Percentiles rank a stretch among this genome's conserved stretches.
Conservation (phyloP, 2,329 filamentous ascomycete genomes). For the Colletotrichum musicola region DNA sequence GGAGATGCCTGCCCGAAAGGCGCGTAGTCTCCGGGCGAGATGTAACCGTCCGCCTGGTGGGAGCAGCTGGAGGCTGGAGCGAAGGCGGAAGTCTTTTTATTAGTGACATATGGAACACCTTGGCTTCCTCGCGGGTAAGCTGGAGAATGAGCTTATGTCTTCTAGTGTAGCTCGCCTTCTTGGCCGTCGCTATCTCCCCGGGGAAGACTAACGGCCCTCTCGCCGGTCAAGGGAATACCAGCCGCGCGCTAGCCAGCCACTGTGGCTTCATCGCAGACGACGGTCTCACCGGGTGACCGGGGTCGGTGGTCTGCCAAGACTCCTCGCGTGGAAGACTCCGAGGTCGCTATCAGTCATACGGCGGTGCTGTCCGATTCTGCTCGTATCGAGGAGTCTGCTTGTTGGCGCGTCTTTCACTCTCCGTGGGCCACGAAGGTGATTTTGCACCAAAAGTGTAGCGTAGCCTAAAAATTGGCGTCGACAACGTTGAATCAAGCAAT, state of each 20-base stretch:
- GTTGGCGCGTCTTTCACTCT: not conserved
- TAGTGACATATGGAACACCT: constrained; percentile 1
- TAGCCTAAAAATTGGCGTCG: not conserved
- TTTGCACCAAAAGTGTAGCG: too few relatives aligned
- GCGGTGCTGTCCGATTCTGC: too few relatives aligned
- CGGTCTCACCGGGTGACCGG: constrained; percentile 12
- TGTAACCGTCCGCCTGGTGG: not conserved
- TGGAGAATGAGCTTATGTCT: constrained; percentile 25
- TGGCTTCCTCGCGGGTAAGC: constrained; percentile 11
- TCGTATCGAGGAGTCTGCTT: not conserved
- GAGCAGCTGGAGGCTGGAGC: not conserved
- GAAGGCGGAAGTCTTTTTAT: not conserved
- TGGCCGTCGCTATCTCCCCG: not conserved
- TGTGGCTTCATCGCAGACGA: constrained; percentile 18
- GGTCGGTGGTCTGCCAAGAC: not conserved
- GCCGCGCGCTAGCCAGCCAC: constrained; percentile 22
- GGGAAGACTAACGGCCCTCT: constrained; percentile 3
- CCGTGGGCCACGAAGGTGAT: not conserved
- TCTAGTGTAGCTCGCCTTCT: constrained; percentile 1
- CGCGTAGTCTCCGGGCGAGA: constrained; percentile 14
- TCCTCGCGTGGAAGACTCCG: not conserved
- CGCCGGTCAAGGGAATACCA: constrained; percentile 4
- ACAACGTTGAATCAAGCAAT: constrained; percentile 8
- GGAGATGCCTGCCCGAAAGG: constrained; percentile 33
- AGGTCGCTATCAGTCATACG: not conserved